Base-by-base conservation (phyloP, 2,329 filamentous ascomycete genomes). In the Neoarthrinium moseri region DNA sequence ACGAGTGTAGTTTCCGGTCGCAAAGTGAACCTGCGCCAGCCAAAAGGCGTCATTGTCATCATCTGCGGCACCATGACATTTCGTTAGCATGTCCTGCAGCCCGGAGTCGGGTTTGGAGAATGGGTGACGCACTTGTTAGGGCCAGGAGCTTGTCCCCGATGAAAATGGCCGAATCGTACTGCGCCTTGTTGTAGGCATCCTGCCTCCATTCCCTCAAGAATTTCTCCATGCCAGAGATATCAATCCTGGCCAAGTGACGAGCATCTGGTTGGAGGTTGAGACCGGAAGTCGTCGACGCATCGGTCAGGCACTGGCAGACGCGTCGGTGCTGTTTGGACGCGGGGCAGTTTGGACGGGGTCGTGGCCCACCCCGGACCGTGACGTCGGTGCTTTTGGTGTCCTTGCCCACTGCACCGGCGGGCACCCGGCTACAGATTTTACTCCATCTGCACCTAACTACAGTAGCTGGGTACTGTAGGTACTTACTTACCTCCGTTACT, bases 21-120 rank as follows among this genome's bases (percentile, higher is more conserved):
- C 87, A 70, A 97, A 99, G 69, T 99, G 92, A 29, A 96, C 90
- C 69, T 97, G 92, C n/a, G 94, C 94, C 34, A 99, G 85, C 87
- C 91, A 96, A 63, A 96, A 96, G 32, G 91, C 92, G 66, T 99
- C 94, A 54, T 89, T 86, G 60, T 96, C 91, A 65, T 92, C 88
- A 61, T 91, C 94, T 96, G 54, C 33, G 29, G 46, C 43, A 49
- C 6, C 37, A 44, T 37, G 46, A 55, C 29, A 49, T 41, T 33
- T 29, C 32, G 26, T 4, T n/a, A 29, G 12, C 27, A 30, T 17
- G n/a, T 35, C 20, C 24, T 23, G 27, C 23, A 36, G 42, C 34
- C 43, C 17, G 47, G 29, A 44, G 38, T 39, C n/a, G 23, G n/a
- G 21, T 13, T 39, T 8, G n/a, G 26, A 29, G n/a, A n/a, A 8